Percentiles rank a stretch among this genome's conserved stretches.
Evolutionary conservation across 495 filamentous ascomycete genomes (phyloP).

Genomic region (Aspergillus coremiiformis): DNA sequence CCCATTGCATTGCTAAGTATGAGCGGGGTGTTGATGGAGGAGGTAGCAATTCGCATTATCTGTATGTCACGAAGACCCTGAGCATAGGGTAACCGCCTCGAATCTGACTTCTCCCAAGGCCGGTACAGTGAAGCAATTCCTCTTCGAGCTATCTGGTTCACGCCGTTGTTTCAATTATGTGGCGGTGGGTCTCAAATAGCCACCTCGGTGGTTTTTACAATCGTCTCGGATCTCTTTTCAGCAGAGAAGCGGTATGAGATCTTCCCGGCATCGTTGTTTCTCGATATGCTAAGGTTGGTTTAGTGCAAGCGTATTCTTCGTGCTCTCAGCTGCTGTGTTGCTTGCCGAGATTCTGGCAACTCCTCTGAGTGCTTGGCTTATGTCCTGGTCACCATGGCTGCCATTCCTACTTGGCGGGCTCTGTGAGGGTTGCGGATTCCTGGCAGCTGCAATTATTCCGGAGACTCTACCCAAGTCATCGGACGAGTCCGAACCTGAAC

Average conservation of each 20-base stretch:
- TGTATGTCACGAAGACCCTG: not conserved
- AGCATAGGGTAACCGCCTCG: too few species aligned
- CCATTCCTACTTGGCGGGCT: conserved; percentile 1
- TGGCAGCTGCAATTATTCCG: not conserved
- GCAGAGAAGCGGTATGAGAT: conserved; percentile 5
- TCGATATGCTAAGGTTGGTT: too few species aligned
- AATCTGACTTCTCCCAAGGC: conserved; percentile 3
- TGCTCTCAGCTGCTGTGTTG: not conserved
- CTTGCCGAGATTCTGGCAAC: conserved; percentile 3
- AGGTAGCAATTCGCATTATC: conserved; percentile 1
- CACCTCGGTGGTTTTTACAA: conserved; percentile 1
- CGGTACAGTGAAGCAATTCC: conserved; percentile 6
- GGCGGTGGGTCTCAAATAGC: conserved; percentile 5
- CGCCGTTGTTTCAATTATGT: conserved; percentile 6
- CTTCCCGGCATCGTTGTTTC: not conserved
- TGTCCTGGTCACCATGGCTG: conserved; percentile 1
- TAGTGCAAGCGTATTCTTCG: not conserved
- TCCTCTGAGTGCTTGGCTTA: conserved; percentile 7
- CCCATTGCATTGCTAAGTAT: conserved; percentile 1
- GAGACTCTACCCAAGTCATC: conserved; percentile 3
- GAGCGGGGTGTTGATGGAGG: conserved; percentile 1
- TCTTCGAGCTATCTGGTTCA: conserved; percentile 2
- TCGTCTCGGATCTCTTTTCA: conserved; percentile 5
- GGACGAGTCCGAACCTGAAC: not conserved
- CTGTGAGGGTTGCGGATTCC: not conserved